Evolutionary conservation across 1,284 basidiomycete genomes (phyloP).

Genomic region (Melampsora abietis-canadensis): DNA sequence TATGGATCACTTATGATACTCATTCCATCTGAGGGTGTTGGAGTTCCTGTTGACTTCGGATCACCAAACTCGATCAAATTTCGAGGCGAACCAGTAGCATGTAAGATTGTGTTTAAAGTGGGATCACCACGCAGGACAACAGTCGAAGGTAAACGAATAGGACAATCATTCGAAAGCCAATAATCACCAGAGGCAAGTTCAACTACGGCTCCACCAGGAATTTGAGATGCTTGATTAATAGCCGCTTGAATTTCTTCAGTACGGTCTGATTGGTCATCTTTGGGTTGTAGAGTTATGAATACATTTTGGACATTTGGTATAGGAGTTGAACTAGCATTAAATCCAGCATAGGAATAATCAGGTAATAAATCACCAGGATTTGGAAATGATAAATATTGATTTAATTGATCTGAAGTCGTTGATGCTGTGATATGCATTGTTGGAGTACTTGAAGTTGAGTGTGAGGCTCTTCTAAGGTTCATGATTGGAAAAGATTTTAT

Average conservation of each 20-base stretch:
- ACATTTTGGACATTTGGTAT: constrained; percentile 15
- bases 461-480: too few relatives aligned
- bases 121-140: constrained; percentile 28
- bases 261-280: constrained; percentile 26
- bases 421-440: neutral
- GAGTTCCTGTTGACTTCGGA: constrained; percentile 6
- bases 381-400: constrained; percentile 13
- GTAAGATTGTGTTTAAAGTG: constrained; percentile 32
- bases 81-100: constrained; percentile 26
- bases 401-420: neutral
- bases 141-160: constrained; percentile 22
- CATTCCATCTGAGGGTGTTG: constrained; percentile 11
- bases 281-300: constrained; percentile 20
- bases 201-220: constrained; percentile 24
- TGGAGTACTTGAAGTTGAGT: neutral
- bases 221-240: constrained; percentile 29
- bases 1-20: constrained; percentile 24
- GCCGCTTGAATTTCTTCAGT: constrained; percentile 31
- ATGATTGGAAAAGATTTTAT: too few relatives aligned
- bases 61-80: constrained; percentile 31
- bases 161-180: constrained; percentile 13
- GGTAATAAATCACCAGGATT: constrained; percentile 18
- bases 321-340: constrained; percentile 20
- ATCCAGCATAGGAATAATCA: constrained; percentile 41
- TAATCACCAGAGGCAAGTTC: constrained; percentile 22